Percentiles rank a stretch among this genome's conserved stretches.
phyloP scores from a whole-genome alignment of 2,329 filamentous ascomycete species.

The Zymoseptoria passerinii region DNA sequence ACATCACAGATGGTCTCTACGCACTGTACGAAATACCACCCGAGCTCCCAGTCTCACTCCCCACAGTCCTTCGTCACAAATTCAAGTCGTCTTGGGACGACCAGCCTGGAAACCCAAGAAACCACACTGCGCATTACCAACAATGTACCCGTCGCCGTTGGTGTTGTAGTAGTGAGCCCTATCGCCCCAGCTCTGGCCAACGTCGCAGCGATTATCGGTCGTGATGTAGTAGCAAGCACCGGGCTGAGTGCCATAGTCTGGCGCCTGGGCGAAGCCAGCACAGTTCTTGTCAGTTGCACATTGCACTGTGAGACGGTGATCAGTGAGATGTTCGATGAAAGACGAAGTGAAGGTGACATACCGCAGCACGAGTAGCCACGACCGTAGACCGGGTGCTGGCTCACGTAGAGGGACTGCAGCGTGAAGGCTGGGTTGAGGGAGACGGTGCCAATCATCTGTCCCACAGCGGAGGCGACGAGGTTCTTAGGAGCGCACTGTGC shows the following conservation, averaged over 20 bases:
- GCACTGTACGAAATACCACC: no score
- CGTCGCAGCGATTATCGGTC: constrained; percentile 2
- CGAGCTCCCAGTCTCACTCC: no score
- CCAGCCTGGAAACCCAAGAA: constrained; percentile 1
- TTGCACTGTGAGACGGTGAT: neutral
- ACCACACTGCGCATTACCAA: constrained; percentile 8
- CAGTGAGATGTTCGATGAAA: neutral
- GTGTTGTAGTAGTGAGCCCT: constrained; percentile 5
- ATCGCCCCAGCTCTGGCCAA: constrained; percentile 1
- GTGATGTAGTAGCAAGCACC: constrained; percentile 3
- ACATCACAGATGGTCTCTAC: no score
- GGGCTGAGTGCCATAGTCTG: neutral
- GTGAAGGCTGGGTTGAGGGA: constrained; percentile 2
- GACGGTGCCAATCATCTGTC: constrained; percentile 7
- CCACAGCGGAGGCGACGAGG: constrained; percentile 2
- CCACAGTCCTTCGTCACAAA: no score
- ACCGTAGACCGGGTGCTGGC: neutral
- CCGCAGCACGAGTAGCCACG: constrained; percentile 3
- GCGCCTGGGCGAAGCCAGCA: constrained; percentile 4
- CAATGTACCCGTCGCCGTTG: constrained; percentile 1
- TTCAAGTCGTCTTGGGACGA: no score
- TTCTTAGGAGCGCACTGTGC: constrained; percentile 2
- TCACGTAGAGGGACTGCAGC: constrained; percentile 2
- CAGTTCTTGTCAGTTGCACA: constrained; percentile 3
- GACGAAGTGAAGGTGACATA: neutral